phyloP scores from a whole-genome alignment of 176 grass and related monocot species.

The Oropetium thomaeum region DNA sequence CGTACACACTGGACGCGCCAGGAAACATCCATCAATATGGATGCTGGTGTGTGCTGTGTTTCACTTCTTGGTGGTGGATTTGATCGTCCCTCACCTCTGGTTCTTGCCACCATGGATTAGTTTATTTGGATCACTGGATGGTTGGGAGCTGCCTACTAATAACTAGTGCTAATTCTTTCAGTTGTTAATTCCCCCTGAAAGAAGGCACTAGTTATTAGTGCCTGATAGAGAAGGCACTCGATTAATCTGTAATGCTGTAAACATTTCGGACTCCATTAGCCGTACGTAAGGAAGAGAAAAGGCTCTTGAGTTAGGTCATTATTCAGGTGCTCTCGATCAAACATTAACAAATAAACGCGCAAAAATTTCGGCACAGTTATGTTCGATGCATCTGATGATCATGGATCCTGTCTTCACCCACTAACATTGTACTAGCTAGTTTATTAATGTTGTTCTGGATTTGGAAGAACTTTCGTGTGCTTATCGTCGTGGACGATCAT shows the following conservation, averaged over 20 bases:
- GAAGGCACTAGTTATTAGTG: too few species aligned
- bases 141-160: constrained; percentile 50
- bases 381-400: constrained; percentile 47
- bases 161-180: constrained; percentile 47
- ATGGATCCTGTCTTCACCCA: constrained; percentile 19
- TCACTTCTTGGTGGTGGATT: constrained; percentile 14
- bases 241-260: constrained; percentile 30
- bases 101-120: neutral
- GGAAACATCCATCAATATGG: constrained; percentile 5
- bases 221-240: constrained; percentile 33
- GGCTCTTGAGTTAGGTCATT: constrained; percentile 52
- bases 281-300: constrained; percentile 33
- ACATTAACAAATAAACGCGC: constrained; percentile 14
- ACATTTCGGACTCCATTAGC: constrained; percentile 52
- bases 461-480: constrained; percentile 32
- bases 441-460: constrained; percentile 34
- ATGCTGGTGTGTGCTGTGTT: too few species aligned
- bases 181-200: constrained; percentile 37
- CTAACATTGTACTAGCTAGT: constrained; percentile 31
- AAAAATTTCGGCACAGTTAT: neutral
- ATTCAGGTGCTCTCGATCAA: constrained; percentile 47
- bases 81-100: neutral
- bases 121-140: constrained; percentile 20
- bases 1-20: neutral
- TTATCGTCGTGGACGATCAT: constrained; percentile 17